These are phyloP conservation scores for Scedosporium aurantiacum DNA, from an alignment of 2,329 filamentous ascomycete species.

Conservation along the genomic window DNA sequence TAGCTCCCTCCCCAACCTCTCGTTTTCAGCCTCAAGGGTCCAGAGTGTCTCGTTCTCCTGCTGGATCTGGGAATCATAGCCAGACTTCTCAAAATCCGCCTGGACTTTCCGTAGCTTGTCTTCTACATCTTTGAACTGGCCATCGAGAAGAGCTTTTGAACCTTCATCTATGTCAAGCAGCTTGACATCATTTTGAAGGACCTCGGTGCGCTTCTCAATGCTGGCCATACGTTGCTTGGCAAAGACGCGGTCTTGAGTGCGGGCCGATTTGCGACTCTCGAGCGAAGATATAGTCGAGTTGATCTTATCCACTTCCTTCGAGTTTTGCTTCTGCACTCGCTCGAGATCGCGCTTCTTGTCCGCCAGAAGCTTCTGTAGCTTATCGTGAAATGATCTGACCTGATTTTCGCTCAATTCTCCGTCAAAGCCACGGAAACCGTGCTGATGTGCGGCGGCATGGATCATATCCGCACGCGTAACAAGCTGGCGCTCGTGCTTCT, in stretches of 20 bases:
- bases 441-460: slow-evolving; percentile 62
- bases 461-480: slow-evolving; percentile 61
- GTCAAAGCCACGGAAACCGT: slow-evolving; percentile 78
- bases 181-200: slow-evolving; percentile 57
- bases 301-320: slow-evolving; percentile 63
- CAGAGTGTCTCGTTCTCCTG: slow-evolving; percentile 54
- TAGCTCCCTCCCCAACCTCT: slow-evolving; percentile 67
- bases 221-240: slow-evolving; percentile 60
- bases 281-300: slow-evolving; percentile 62
- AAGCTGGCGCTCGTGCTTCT: slow-evolving; percentile 73
- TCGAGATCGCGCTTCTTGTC: slow-evolving; percentile 76
- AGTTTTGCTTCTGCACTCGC: slow-evolving; percentile 59
- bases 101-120: slow-evolving; percentile 50
- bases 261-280: slow-evolving; percentile 59
- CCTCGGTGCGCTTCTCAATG: slow-evolving; percentile 60
- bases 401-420: slow-evolving; percentile 63
- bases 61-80: slow-evolving; percentile 62
- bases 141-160: slow-evolving; percentile 64
- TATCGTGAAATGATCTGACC: slow-evolving; percentile 66
- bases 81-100: slow-evolving; percentile 48
- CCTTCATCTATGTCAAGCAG: slow-evolving; percentile 80
- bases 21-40: slow-evolving; percentile 59
- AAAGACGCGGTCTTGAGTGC: slow-evolving; percentile 62
- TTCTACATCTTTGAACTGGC: slow-evolving; percentile 59
- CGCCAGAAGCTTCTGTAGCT: slow-evolving; percentile 59